Conservation (phyloP, 306 rosid species). For the Corylus americana region DNA sequence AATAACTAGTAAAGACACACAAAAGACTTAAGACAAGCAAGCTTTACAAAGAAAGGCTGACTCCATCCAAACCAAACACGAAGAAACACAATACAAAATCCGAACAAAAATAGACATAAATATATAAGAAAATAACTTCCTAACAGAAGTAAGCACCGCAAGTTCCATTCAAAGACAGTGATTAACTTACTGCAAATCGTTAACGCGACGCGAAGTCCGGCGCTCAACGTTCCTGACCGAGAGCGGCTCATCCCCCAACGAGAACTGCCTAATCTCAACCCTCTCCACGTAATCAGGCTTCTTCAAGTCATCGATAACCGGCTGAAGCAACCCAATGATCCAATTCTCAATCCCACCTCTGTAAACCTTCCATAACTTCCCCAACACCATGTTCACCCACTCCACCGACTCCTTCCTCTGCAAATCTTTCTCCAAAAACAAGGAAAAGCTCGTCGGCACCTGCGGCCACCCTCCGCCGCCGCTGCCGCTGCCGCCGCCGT, state of each 20-base stretch:
- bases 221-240: conserved; percentile 97
- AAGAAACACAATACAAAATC: background rate
- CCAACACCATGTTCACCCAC: conserved; percentile 99
- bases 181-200: conserved; percentile 85
- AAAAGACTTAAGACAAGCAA: background rate
- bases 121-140: background rate
- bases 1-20: background rate
- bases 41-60: background rate
- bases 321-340: conserved; percentile 91
- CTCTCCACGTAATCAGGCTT: conserved; percentile 95
- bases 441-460: conserved; percentile 89
- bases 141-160: background rate
- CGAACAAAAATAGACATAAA: background rate
- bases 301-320: conserved; percentile 85
- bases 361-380: conserved; percentile 94
- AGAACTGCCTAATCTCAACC: conserved; percentile 92
- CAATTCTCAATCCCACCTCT: conserved; percentile 85
- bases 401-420: conserved; percentile 97
- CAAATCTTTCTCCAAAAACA: conserved; percentile 89
- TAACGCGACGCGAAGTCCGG: conserved; percentile 87
- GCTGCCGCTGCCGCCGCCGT: conserved; percentile 26
- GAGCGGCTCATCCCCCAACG: conserved; percentile 87
- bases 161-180: background rate
- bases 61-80: background rate
- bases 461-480: conserved; percentile 88